These are phyloP conservation scores for Purpureocillium lavendulum DNA, from an alignment of 2,329 filamentous ascomycete genomes.

Conservation along the genomic window DNA sequence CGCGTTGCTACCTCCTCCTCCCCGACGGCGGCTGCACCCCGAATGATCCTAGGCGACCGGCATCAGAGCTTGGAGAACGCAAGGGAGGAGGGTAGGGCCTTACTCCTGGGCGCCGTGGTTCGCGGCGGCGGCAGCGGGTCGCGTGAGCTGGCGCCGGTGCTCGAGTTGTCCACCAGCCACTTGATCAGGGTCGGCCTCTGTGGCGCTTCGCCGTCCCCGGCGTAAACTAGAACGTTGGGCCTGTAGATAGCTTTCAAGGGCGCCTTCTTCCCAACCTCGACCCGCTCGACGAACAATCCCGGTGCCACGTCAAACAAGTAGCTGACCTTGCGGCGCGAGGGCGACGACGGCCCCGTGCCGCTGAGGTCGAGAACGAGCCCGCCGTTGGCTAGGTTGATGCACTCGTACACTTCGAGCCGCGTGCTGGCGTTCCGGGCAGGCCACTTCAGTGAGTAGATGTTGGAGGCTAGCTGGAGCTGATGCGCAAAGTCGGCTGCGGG, in stretches of 20 bases:
- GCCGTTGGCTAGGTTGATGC: conserved; percentile 23
- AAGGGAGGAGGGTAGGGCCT: conserved; percentile 10
- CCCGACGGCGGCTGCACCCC: conserved; percentile 4
- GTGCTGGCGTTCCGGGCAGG: conserved; percentile 25
- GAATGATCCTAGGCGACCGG: conserved; percentile 12
- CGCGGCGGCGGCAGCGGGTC: conserved; percentile 8
- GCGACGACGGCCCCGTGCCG: conserved; percentile 18
- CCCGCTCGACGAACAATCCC: conserved; percentile 26
- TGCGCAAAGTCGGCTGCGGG: conserved; percentile 27
- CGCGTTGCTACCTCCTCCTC: conserved; percentile 1
- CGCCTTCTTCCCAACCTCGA: conserved; percentile 23
- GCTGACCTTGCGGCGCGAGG: conserved; percentile 18
- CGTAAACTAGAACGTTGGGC: conserved; percentile 24
- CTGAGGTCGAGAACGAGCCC: conserved; percentile 19
- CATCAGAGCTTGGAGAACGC: conserved; percentile 18
- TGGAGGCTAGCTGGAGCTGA: conserved; percentile 24
- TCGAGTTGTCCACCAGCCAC: conserved; percentile 22
- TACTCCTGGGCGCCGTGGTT: conserved; percentile 16
- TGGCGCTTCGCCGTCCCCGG: conserved; percentile 15
- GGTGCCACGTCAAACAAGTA: conserved; percentile 29
- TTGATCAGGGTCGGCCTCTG: conserved; percentile 23
- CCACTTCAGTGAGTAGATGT: conserved; percentile 27
- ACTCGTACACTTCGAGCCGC: conserved; percentile 27
- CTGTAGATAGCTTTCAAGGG: conserved; percentile 21
- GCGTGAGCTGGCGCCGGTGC: conserved; percentile 8